Conservation (phyloP, 2,329 filamentous ascomycete species). For the Alternaria alternata region DNA sequence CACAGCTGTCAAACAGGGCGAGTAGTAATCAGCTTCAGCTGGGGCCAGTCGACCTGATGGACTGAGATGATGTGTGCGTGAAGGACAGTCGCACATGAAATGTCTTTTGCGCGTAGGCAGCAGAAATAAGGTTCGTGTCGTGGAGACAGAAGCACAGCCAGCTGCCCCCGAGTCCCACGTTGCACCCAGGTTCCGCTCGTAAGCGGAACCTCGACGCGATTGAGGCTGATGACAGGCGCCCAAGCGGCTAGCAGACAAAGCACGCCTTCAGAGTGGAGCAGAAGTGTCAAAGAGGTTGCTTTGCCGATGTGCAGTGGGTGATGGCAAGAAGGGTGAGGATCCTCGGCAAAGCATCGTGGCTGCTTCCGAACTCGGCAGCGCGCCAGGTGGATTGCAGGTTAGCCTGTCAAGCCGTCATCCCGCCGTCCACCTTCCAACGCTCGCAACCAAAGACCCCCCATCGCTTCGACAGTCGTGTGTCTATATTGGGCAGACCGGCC, state of each 20-base stretch:
- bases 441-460: constrained; percentile 14
- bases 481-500: constrained; percentile 16
- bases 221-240: constrained; percentile 8
- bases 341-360: constrained; percentile 15
- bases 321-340: constrained; percentile 7
- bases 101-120: constrained; percentile 18
- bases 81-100: constrained; percentile 5
- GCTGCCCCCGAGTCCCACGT: constrained; percentile 25
- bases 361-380: constrained; percentile 3
- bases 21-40: constrained; percentile 6
- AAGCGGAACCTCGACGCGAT: not conserved
- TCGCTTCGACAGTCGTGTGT: constrained; percentile 11
- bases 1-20: constrained; percentile 4
- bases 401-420: constrained; percentile 13
- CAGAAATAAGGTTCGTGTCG: constrained; percentile 16
- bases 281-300: constrained; percentile 7
- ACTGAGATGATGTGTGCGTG: constrained; percentile 4
- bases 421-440: constrained; percentile 16
- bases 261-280: constrained; percentile 4
- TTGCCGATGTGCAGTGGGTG: constrained; percentile 1
- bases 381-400: constrained; percentile 7
- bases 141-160: constrained; percentile 22
- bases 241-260: constrained; percentile 1
- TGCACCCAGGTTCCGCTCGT: constrained; percentile 12
- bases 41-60: not conserved